phyloP scores from a whole-genome alignment of 495 filamentous ascomycete genomes.

The Penicillium lagena region DNA sequence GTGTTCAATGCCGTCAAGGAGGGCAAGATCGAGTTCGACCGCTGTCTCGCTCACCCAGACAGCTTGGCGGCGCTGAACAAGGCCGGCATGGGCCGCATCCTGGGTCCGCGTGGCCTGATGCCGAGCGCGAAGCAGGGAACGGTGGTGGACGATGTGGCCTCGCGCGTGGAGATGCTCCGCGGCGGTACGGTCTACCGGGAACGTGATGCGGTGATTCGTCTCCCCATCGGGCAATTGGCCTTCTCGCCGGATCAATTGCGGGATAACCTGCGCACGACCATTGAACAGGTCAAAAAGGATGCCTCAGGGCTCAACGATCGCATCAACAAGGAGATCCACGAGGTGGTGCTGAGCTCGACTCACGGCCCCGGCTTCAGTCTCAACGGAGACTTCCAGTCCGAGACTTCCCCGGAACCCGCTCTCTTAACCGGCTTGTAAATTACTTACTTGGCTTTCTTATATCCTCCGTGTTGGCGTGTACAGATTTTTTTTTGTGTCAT shows the following conservation, averaged over 20 bases:
- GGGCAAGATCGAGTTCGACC: slow-evolving; percentile 76
- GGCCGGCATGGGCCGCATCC: slow-evolving; percentile 67
- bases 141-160: slow-evolving; percentile 69
- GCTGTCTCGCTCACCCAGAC: slow-evolving; percentile 78
- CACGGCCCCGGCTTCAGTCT: slow-evolving; percentile 79
- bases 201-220: slow-evolving; percentile 71
- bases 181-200: slow-evolving; percentile 86
- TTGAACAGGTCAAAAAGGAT: slow-evolving; percentile 73
- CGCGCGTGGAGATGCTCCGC: slow-evolving; percentile 66
- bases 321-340: slow-evolving; percentile 74
- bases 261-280: slow-evolving; percentile 74
- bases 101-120: slow-evolving; percentile 90
- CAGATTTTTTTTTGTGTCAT: slow-evolving; percentile 37
- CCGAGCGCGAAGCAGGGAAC: slow-evolving; percentile 81
- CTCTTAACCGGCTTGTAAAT: slow-evolving; percentile 36
- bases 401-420: slow-evolving; percentile 47
- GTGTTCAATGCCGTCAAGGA: slow-evolving; percentile 75
- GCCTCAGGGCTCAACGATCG: slow-evolving; percentile 60
- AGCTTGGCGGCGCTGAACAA: slow-evolving; percentile 68
- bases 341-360: slow-evolving; percentile 90
- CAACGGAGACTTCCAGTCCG: slow-evolving; percentile 65
- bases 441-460: slow-evolving; percentile 22
- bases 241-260: slow-evolving; percentile 83
- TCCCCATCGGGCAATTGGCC: slow-evolving; percentile 84
- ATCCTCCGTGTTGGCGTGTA: slow-evolving; percentile 27